Conservation (phyloP, 2,329 filamentous ascomycete species). For the Sordariomycetes sp. region DNA sequence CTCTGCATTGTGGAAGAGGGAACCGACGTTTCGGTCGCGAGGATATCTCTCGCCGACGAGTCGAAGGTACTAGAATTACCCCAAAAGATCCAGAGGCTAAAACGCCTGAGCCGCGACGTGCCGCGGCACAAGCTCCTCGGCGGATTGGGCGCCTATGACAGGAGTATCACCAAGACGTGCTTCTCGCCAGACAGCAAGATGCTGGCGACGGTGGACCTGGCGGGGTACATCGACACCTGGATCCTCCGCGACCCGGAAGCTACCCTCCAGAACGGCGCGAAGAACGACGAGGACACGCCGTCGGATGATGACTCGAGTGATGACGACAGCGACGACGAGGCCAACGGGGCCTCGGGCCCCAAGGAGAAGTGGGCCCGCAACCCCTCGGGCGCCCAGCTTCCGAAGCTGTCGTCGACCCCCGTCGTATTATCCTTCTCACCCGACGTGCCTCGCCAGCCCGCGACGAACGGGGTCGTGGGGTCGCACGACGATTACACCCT, state of each 20-base stretch:
- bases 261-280: slow-evolving; percentile 16
- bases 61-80: slow-evolving; percentile 5
- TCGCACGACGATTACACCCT: slow-evolving; percentile 32
- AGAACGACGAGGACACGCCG: slow-evolving; percentile 22
- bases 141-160: slow-evolving; percentile 62
- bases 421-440: slow-evolving; percentile 56
- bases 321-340: slow-evolving; percentile 26
- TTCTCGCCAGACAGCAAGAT: slow-evolving; percentile 75
- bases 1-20: slow-evolving; percentile 36
- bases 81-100: slow-evolving; percentile 30
- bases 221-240: slow-evolving; percentile 83
- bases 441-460: slow-evolving; percentile 20
- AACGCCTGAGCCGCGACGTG: slow-evolving; percentile 38
- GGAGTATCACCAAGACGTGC: slow-evolving; percentile 57
- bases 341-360: slow-evolving; percentile 19
- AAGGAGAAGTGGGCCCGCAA: slow-evolving; percentile 61
- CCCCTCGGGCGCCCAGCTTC: slow-evolving; percentile 54
- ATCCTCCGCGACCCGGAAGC: slow-evolving; percentile 38
- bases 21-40: slow-evolving; percentile 10
- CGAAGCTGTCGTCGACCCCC: slow-evolving; percentile 51
- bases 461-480: slow-evolving; percentile 9
- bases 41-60: not conserved
- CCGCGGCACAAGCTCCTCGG: slow-evolving; percentile 45
- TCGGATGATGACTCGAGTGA: slow-evolving; percentile 22
- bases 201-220: slow-evolving; percentile 66